Evolutionary conservation across 169 alveolate species (phyloP), one percentile per base, ranked within the genome.

Genomic region (Plasmodium knowlesi): DNA sequence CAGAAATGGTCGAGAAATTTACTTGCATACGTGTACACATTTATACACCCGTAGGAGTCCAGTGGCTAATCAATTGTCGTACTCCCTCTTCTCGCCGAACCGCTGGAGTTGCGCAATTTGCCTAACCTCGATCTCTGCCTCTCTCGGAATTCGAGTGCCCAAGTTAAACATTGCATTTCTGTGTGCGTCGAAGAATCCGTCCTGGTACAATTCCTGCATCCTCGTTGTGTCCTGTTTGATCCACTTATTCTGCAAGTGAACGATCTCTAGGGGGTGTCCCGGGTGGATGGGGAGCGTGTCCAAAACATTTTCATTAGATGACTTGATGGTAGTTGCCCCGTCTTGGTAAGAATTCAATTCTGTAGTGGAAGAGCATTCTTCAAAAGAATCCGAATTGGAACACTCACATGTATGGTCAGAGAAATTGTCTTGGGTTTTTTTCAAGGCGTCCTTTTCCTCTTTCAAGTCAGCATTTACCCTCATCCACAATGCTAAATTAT

Each of bases 401-500:
- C 93, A 86, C 76, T 76, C 88, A 43, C 93, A 86, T 32, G 86
- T 76, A 41, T 25, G 88, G 30, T 78, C 88, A 12, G 82, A 57
- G 57, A 22, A 16, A 71, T 37, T 86, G 8, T 76, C 88, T 34
- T 30, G 34, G 5, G 34, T 14, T 19, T 50, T 86, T 41, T 76
- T 86, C 71, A 86, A 74, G 14, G 74, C 74, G 83, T 95, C 93
- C 67, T 95, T 79, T 39, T 95, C 96, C 73, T 95, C 92, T 41
- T 93, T 83, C 73, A 95, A 92, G 53, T 95, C 96, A 14, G 96
- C 96, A 95, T 95, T 95, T 61, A 95, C 96, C 82, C 96, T 89
- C 96, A 95, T 95, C 96, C 96, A 95, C 84, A 95, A 70, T 79
- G 96, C 96, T 72, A 93, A 95, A 85, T 93, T 93, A 16, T 95